Conservation (phyloP, 495 filamentous ascomycete species). For the Cryomyces antarcticus region DNA sequence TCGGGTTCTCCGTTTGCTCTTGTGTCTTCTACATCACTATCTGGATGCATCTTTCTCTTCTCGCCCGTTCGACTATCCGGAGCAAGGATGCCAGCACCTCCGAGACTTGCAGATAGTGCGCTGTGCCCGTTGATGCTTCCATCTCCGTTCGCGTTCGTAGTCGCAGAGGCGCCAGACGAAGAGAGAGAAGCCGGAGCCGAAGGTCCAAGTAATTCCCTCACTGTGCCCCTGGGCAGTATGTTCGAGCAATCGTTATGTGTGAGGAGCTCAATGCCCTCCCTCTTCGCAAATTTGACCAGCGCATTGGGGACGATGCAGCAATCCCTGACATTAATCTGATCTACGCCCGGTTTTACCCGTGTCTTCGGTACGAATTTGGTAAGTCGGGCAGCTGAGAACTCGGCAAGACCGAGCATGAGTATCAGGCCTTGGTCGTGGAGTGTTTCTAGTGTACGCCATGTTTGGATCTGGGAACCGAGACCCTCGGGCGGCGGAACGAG, state of each 20-base stretch:
- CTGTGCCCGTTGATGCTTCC: slow-evolving; percentile 10
- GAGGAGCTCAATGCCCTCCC: slow-evolving; percentile 66
- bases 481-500: slow-evolving; percentile 28
- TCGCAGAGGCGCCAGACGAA: slow-evolving; percentile 6
- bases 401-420: slow-evolving; percentile 58
- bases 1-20: slow-evolving; percentile 7
- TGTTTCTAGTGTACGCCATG: slow-evolving; percentile 51
- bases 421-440: slow-evolving; percentile 54
- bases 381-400: slow-evolving; percentile 74
- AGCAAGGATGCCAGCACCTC: slow-evolving; percentile 46
- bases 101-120: slow-evolving; percentile 5
- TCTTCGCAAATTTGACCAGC: slow-evolving; percentile 65
- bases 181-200: slow-evolving; percentile 1
- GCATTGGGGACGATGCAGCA: slow-evolving; percentile 91
- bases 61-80: slow-evolving; percentile 9
- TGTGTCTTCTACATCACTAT: slow-evolving; percentile 1
- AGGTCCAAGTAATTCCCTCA: slow-evolving; percentile 59
- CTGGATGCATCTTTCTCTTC: not conserved
- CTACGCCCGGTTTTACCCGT: slow-evolving; percentile 54
- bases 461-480: slow-evolving; percentile 26
- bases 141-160: no score
- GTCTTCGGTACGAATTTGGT: slow-evolving; percentile 42
- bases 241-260: slow-evolving; percentile 92
- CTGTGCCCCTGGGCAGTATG: slow-evolving; percentile 65
- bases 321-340: slow-evolving; percentile 95